phyloP scores from a whole-genome alignment of 306 rosid species.

The Pachyrhizus erosus region DNA sequence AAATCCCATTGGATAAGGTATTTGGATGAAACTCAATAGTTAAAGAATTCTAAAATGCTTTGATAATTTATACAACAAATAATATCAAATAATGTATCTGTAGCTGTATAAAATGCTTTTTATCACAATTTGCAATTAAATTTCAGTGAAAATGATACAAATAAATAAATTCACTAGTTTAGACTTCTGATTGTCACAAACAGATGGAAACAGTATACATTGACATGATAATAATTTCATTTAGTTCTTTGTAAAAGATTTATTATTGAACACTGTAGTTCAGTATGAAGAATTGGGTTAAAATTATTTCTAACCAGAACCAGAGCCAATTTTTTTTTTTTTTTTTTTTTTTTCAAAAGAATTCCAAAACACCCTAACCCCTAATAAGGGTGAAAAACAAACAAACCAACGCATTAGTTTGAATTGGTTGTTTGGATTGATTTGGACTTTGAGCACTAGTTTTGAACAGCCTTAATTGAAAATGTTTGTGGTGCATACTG shows the following conservation, averaged over 20 bases:
- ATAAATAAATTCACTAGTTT: background rate
- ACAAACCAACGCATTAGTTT: background rate
- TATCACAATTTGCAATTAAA: slow-evolving; percentile 27
- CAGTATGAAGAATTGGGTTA: slow-evolving; percentile 19
- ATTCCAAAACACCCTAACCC: slow-evolving; percentile 1
- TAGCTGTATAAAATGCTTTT: slow-evolving; percentile 19
- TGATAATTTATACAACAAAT: background rate
- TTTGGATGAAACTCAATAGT: slow-evolving; percentile 1
- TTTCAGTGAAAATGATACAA: slow-evolving; percentile 5
- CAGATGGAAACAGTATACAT: slow-evolving; percentile 1
- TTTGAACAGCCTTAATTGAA: slow-evolving; percentile 29
- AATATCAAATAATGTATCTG: background rate
- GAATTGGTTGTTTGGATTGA: background rate
- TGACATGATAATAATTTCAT: background rate
- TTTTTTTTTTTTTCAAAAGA: background rate
- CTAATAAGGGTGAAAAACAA: background rate
- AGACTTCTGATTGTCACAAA: slow-evolving; percentile 12
- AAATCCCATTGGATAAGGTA: slow-evolving; percentile 9
- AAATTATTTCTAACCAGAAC: slow-evolving; percentile 8
- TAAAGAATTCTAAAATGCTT: slow-evolving; percentile 9
- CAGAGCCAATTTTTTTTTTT: background rate
- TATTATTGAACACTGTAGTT: background rate
- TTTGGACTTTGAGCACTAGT: background rate
- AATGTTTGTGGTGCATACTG: slow-evolving; percentile 10
- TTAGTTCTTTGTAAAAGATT: slow-evolving; percentile 17